These are phyloP conservation scores for Ophidiomyces ophidiicola DNA, from an alignment of 2,329 filamentous ascomycete genomes.

Conservation along the genomic window DNA sequence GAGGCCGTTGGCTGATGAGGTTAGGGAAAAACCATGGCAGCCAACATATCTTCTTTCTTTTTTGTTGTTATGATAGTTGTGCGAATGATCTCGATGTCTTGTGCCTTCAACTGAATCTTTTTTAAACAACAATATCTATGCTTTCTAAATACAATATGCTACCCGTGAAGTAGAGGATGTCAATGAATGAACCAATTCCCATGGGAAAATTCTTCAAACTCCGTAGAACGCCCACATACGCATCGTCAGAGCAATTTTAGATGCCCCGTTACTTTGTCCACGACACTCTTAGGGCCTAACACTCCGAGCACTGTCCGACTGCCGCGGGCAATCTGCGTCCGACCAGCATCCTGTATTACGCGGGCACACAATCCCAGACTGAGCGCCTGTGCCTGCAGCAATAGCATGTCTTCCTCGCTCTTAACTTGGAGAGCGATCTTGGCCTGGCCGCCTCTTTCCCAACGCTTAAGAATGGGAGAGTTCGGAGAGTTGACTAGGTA, in stretches of 20 bases:
- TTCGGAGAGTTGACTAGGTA: constrained; percentile 47
- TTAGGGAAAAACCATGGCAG: constrained; percentile 78
- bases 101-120: too few species aligned
- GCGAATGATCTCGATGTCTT: too few species aligned
- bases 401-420: constrained; percentile 63
- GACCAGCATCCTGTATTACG: constrained; percentile 86
- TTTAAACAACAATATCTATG: too few species aligned
- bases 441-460: constrained; percentile 77
- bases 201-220: neutral
- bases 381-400: constrained; percentile 68
- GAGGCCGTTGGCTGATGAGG: constrained; percentile 75
- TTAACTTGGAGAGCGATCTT: constrained; percentile 90
- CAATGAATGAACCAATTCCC: too few species aligned
- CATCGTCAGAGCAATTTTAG: constrained; percentile 66
- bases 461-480: constrained; percentile 57
- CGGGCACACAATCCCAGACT: constrained; percentile 77
- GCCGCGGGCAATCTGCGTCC: constrained; percentile 89
- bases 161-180: too few species aligned
- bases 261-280: constrained; percentile 74
- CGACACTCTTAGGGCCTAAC: constrained; percentile 63
- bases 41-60: constrained; percentile 45
- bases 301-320: constrained; percentile 86
- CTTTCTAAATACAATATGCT: too few species aligned
- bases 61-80: constrained; percentile 7
- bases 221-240: constrained; percentile 2